Conservation (phyloP, 2,329 filamentous ascomycete genomes). For the Penicillium hesseltinei region DNA sequence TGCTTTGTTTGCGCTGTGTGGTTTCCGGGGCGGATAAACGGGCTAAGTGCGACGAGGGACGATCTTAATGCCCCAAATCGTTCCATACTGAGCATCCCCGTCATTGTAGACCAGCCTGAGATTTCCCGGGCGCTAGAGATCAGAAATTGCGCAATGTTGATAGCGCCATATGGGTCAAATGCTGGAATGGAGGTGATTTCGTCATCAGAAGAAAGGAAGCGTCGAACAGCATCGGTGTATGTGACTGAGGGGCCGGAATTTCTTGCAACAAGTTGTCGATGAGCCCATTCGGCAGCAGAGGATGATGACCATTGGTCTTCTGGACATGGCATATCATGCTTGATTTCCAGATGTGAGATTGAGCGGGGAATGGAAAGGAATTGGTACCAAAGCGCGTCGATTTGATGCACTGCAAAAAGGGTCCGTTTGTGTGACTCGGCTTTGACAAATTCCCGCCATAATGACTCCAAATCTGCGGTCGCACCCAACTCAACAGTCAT, state of each 20-base stretch:
- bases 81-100: slow-evolving; percentile 43
- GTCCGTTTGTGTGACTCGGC: slow-evolving; percentile 46
- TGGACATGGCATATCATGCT: slow-evolving; percentile 45
- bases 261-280: slow-evolving; percentile 16
- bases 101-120: slow-evolving; percentile 47
- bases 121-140: slow-evolving; percentile 45
- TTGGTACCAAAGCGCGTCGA: slow-evolving; percentile 48
- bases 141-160: slow-evolving; percentile 45
- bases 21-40: slow-evolving; percentile 26
- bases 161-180: slow-evolving; percentile 45
- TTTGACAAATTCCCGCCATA: slow-evolving; percentile 42
- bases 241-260: slow-evolving; percentile 30
- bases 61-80: slow-evolving; percentile 37
- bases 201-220: slow-evolving; percentile 35
- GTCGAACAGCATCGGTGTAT: slow-evolving; percentile 41
- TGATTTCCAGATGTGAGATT: slow-evolving; percentile 44
- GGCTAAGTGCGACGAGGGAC: slow-evolving; percentile 37
- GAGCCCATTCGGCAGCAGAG: slow-evolving; percentile 35
- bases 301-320: slow-evolving; percentile 40
- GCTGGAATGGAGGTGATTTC: slow-evolving; percentile 29
- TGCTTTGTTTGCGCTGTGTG: not conserved
- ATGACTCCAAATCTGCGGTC: slow-evolving; percentile 36
- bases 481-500: slow-evolving; percentile 12
- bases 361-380: slow-evolving; percentile 34
- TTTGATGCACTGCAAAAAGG: slow-evolving; percentile 44